Evolutionary conservation across 2,329 filamentous ascomycete species (phyloP), one percentile per base, ranked within the genome.

Genomic region (Alternaria brassicicola): DNA sequence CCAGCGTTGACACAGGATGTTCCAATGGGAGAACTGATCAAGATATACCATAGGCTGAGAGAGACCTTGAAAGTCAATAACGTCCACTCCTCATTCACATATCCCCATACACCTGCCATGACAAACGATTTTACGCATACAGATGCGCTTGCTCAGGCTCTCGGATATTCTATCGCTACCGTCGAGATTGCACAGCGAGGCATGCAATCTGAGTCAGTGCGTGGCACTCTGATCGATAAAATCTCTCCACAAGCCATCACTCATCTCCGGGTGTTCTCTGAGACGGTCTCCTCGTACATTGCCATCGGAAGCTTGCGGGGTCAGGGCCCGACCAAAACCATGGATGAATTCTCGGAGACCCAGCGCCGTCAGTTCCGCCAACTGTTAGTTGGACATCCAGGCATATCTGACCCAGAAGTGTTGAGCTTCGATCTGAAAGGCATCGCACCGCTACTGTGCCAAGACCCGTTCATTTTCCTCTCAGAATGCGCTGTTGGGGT

Each of bases 111-210:
- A 9, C 71, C 77, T 4, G 69, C 77, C 17, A 72, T 70, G 9
- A 55, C 71, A 1, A 82, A 84, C 41, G 83, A 85, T 30, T 68
- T 83, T 56, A 80, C 82, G 1, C 75, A 82, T 57, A 80, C 80
- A 56, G 88, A 90, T 67, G 84, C 84, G 1, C 77, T 93, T 10
- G 85, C 88, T 13, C 83, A 84, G 57, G 82, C 87, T 2, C 87
- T 97, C 13, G 94, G 92, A 2, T 92, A 88, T 73, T 94, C 93
- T 0, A 93, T 99, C 57, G 89, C 93, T 8, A 88, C 93, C 0
- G 88, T 91, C 4, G 95, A 99, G 78, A 97, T 98, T 64, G 89
- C 93, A 63, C 93, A 97, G 75, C 89, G 95, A 67, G 95, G 95
- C 6, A 83, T 92, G 3, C 90, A 92, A 67, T 87, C 88, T 21